Evolutionary conservation across 352 stramenopile genomes (phyloP).

Genomic region (Globisporangium barbulae): DNA sequence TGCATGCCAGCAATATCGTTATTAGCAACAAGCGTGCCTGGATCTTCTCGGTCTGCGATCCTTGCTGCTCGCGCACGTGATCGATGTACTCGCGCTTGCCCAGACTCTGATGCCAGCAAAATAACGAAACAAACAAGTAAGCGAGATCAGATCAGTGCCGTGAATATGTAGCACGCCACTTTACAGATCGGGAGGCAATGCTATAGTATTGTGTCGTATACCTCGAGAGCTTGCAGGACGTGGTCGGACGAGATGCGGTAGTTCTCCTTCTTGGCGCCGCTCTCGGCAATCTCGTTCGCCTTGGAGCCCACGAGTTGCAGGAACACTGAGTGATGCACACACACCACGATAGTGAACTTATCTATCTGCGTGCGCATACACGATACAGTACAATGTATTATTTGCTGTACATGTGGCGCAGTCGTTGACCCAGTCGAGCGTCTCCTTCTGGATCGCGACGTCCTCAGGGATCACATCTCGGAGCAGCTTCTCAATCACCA

Average conservation of each 20-base stretch:
- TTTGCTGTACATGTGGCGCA: conserved; percentile 34
- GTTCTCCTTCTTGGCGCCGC: conserved; percentile 52
- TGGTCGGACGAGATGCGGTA: conserved; percentile 67
- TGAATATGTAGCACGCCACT: no score
- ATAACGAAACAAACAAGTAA: conserved; percentile 1
- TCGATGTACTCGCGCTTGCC: conserved; percentile 32
- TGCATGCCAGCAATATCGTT: neutral
- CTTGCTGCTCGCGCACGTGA: conserved; percentile 33
- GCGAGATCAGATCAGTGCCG: neutral
- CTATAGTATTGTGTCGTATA: conserved; percentile 5
- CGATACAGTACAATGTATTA: neutral
- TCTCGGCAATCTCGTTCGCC: conserved; percentile 52
- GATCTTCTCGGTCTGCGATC: conserved; percentile 20
- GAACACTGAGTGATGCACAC: conserved; percentile 33
- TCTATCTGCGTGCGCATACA: neutral
- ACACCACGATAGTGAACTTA: neutral
- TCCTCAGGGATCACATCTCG: conserved; percentile 54
- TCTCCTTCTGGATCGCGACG: conserved; percentile 56
- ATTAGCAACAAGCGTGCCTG: conserved; percentile 23
- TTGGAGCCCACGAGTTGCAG: conserved; percentile 38
- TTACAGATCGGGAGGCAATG: neutral
- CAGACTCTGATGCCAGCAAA: conserved; percentile 22
- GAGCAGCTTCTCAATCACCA: conserved; percentile 42
- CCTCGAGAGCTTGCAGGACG: conserved; percentile 51
- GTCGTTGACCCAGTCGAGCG: conserved; percentile 62